A percentile compares a stretch with the other conserved stretches of the same genome.
These are phyloP conservation scores for Citrus sp. DNA, from an alignment of 345 rosid species.

Conservation along the genomic window DNA sequence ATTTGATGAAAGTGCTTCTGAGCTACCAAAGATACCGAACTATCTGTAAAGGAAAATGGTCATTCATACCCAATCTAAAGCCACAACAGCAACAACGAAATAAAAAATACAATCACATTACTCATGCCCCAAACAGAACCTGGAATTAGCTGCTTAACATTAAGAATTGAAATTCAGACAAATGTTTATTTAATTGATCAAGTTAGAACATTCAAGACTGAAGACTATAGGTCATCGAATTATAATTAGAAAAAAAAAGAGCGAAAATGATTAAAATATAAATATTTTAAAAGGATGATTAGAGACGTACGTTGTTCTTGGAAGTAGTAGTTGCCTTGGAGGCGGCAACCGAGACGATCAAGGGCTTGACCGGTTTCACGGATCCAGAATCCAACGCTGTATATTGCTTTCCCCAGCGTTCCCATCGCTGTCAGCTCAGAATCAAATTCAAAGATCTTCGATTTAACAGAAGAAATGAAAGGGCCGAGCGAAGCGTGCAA, in stretches of 20 bases:
- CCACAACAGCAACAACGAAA: background rate
- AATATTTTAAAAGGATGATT: background rate
- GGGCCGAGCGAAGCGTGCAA: background rate
- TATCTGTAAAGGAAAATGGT: background rate
- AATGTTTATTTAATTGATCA: background rate
- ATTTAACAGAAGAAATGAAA: background rate
- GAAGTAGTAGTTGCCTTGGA: conserved; percentile 72
- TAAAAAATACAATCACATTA: background rate
- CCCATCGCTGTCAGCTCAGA: conserved; percentile 39
- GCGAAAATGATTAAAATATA: background rate
- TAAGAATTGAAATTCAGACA: background rate
- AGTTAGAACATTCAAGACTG: background rate
- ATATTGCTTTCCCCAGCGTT: conserved; percentile 70
- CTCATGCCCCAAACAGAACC: background rate
- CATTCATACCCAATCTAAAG: background rate
- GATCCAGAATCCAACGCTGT: conserved; percentile 91
- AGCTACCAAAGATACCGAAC: background rate
- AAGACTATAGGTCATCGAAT: background rate
- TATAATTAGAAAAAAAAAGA: background rate
- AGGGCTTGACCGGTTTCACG: conserved; percentile 95
- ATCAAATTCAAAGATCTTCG: background rate
- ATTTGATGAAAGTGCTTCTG: background rate
- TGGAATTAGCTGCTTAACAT: background rate
- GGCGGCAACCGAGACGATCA: conserved; percentile 94
- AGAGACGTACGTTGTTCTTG: conserved; percentile 59